Percentiles rank a stretch among this genome's conserved stretches.
Evolutionary conservation across 805 yeast species (phyloP).

Genomic region (Ogataea trehaloabstinens): DNA sequence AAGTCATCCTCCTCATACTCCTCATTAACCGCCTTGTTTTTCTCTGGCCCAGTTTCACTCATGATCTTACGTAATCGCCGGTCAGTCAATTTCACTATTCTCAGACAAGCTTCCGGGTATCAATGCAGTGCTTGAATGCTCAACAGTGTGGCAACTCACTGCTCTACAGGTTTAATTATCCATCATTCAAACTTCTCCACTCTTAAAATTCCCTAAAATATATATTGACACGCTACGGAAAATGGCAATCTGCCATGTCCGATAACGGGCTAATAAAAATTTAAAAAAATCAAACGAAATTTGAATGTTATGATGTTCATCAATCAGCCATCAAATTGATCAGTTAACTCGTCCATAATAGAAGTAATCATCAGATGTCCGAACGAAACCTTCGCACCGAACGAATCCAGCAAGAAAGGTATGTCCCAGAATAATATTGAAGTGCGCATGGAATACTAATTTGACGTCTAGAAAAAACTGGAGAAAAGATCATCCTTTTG

Average conservation of each 20-base stretch:
- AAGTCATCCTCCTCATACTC: constrained; percentile 49
- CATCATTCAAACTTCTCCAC: neutral
- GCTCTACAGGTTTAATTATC: too few species aligned
- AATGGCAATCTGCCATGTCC: constrained; percentile 12
- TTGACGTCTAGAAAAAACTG: constrained; percentile 72
- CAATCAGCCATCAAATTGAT: too few species aligned
- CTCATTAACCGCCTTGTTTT: neutral
- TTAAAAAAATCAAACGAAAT: too few species aligned
- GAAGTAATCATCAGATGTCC: too few species aligned
- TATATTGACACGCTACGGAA: constrained; percentile 2
- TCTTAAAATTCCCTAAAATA: constrained; percentile 10
- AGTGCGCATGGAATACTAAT: neutral
- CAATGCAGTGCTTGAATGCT: too few species aligned
- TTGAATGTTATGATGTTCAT: too few species aligned
- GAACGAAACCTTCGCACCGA: constrained; percentile 55
- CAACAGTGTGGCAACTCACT: too few species aligned
- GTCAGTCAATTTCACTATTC: too few species aligned
- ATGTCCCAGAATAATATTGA: constrained; percentile 28
- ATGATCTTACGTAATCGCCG: neutral
- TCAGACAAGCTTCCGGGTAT: too few species aligned
- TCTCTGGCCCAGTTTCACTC: constrained; percentile 6
- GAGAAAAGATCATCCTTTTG: constrained; percentile 98
- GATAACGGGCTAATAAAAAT: too few species aligned
- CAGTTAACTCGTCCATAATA: too few species aligned
- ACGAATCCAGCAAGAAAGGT: constrained; percentile 86